A percentile compares a stretch with the other conserved stretches of the same genome.
phyloP scores from a whole-genome alignment of 306 rosid species.

The Quercus dentata region DNA sequence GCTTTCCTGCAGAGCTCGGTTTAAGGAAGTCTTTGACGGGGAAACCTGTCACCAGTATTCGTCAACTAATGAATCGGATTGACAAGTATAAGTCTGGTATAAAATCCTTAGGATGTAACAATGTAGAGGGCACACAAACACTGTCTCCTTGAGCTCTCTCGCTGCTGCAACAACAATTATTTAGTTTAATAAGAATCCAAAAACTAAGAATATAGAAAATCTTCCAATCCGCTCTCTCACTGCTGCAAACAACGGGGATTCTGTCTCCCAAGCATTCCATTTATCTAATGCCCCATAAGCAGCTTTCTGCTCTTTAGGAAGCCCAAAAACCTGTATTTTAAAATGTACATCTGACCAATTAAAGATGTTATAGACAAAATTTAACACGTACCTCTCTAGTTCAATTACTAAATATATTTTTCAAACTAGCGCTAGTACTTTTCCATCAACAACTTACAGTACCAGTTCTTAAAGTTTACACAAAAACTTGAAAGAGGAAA shows the following conservation, averaged over 20 bases:
- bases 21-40: no score
- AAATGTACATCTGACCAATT: conserved; percentile 4
- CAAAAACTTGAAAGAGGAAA: background rate
- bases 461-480: background rate
- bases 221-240: no score
- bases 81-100: no score
- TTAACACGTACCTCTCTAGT: background rate
- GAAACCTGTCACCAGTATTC: no score
- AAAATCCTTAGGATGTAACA: no score
- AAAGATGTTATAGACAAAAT: conserved; percentile 1
- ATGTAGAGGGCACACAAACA: no score
- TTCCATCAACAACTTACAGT: background rate
- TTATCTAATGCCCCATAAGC: conserved; percentile 88
- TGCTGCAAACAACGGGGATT: conserved; percentile 83
- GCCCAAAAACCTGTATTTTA: conserved; percentile 52
- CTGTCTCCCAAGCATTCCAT: conserved; percentile 94
- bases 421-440: background rate
- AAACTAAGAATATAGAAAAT: no score
- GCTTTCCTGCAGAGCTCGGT: no score
- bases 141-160: no score
- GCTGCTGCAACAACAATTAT: no score
- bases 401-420: background rate
- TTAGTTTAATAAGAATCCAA: no score
- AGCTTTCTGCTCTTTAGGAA: conserved; percentile 81
- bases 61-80: no score